Evolutionary conservation across 2,329 filamentous ascomycete species (phyloP).

Genomic region (Leptographium wingfieldii): DNA sequence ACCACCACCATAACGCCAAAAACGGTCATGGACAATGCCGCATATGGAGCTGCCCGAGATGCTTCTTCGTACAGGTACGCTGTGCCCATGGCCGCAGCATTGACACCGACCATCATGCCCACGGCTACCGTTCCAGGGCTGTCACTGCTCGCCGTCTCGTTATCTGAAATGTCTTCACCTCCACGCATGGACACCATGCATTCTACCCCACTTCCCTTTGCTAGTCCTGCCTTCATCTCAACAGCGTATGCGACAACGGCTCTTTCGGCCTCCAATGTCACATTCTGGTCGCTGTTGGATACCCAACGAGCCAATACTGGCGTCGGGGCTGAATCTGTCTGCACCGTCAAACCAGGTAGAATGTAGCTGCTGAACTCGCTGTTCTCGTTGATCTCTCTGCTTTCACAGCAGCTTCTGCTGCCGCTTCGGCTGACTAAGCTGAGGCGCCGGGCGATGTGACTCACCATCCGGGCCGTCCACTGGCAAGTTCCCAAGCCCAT

Average conservation of each 20-base stretch:
- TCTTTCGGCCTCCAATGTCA: not conserved
- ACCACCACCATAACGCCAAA: slow-evolving; percentile 44
- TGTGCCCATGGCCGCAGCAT: slow-evolving; percentile 47
- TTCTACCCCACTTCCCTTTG: not conserved
- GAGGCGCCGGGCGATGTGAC: not conserved
- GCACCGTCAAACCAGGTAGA: not conserved
- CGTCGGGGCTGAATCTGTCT: not conserved
- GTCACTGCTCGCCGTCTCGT: slow-evolving; percentile 5
- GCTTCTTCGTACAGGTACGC: slow-evolving; percentile 41
- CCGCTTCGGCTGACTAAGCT: not conserved
- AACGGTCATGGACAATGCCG: slow-evolving; percentile 43
- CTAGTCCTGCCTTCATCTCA: slow-evolving; percentile 5
- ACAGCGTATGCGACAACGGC: not conserved
- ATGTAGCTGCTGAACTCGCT: not conserved
- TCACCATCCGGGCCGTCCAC: slow-evolving; percentile 10
- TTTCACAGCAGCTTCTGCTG: not conserved
- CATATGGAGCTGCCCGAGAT: slow-evolving; percentile 41
- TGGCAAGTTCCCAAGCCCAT: slow-evolving; percentile 18
- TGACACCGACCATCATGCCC: slow-evolving; percentile 42
- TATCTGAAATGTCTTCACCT: not conserved
- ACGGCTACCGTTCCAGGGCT: slow-evolving; percentile 31
- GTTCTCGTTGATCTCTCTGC: not conserved
- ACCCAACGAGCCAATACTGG: not conserved
- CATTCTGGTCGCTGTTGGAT: not conserved
- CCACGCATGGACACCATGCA: not conserved